Evolutionary conservation across 768 basidiomycete species (phyloP).

Genomic region (Wakefieldia striispora): DNA sequence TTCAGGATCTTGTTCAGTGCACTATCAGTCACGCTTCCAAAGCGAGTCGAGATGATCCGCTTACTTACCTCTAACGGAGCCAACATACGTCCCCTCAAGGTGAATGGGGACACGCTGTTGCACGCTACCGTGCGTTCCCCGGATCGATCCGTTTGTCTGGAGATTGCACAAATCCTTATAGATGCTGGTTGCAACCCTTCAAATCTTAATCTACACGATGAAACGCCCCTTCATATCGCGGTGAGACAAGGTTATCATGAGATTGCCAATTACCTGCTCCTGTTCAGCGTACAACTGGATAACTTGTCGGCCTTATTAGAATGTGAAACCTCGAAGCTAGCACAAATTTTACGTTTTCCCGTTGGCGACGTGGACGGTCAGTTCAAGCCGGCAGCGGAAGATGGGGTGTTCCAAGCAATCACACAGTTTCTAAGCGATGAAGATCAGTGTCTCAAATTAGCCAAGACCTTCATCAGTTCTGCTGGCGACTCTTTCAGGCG

Average conservation of each 20-base stretch:
- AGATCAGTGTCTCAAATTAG: neutral
- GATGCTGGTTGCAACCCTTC: neutral
- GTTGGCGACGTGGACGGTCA: neutral
- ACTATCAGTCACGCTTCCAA: neutral
- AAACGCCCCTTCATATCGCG: neutral
- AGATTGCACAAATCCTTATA: neutral
- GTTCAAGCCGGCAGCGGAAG: neutral
- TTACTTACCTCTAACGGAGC: constrained; percentile 2
- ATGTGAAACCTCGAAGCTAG: neutral
- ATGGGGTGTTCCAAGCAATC: neutral
- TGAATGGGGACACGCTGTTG: neutral
- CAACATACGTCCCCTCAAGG: neutral
- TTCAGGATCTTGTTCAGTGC: neutral
- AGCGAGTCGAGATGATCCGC: constrained; percentile 1
- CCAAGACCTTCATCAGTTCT: neutral
- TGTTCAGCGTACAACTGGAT: neutral
- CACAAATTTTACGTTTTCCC: neutral
- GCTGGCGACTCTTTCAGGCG: neutral
- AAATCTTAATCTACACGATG: neutral
- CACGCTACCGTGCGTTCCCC: neutral
- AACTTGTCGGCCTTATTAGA: neutral
- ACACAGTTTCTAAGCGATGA: neutral
- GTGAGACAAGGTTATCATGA: neutral
- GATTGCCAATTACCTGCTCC: neutral
- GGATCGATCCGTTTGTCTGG: neutral